These are phyloP conservation scores for Parachaetomium inaequale DNA, from an alignment of 495 filamentous ascomycete genomes.

Conservation along the genomic window DNA sequence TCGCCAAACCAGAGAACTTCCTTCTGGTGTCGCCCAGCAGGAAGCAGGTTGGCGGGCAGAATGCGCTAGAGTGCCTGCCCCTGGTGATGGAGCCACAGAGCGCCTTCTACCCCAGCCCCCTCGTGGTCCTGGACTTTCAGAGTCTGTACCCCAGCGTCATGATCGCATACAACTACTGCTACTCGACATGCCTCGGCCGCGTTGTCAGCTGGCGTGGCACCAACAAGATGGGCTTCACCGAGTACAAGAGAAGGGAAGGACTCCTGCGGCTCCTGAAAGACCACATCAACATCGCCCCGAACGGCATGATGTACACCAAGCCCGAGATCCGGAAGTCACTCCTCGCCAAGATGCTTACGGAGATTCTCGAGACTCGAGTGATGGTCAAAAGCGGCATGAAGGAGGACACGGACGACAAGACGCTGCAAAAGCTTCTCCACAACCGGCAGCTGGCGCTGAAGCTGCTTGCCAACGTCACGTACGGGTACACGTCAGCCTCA, in stretches of 20 bases:
- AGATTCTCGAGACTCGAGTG: conserved; percentile 93
- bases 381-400: conserved; percentile 99
- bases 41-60: conserved; percentile 90
- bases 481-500: conserved; percentile 93
- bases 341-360: conserved; percentile 91
- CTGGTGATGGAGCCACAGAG: conserved; percentile 98
- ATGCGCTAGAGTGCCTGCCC: conserved; percentile 90
- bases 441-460: conserved; percentile 95
- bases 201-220: conserved; percentile 79
- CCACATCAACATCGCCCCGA: conserved; percentile 88
- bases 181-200: conserved; percentile 91
- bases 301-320: conserved; percentile 94
- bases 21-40: conserved; percentile 81
- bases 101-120: conserved; percentile 83
- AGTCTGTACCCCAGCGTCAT: conserved; percentile 95
- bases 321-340: conserved; percentile 81
- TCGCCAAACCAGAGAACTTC: conserved; percentile 96
- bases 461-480: conserved; percentile 95
- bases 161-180: conserved; percentile 99
- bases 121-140: conserved; percentile 93
- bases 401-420: conserved; percentile 82
- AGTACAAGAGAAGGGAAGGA: conserved; percentile 71
- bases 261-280: conserved; percentile 77
- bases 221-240: conserved; percentile 91
- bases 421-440: conserved; percentile 82